A percentile compares a stretch with the other conserved stretches of the same genome.
Evolutionary conservation across 345 rosid genomes (phyloP).

Genomic region (Microcos paniculata): DNA sequence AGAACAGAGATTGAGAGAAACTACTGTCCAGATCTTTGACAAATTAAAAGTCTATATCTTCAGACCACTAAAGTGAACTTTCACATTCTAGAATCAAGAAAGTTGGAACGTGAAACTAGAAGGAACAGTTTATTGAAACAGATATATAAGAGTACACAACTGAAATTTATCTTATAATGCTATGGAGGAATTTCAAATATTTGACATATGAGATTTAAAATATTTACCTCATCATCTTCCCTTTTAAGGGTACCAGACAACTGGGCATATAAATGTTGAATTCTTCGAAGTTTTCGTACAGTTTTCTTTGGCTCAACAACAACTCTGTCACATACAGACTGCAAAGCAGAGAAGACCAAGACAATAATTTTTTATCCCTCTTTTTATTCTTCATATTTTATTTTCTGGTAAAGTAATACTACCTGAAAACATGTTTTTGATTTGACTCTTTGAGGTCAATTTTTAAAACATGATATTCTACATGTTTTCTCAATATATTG

Average conservation of each 20-base stretch:
- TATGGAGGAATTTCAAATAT: neutral
- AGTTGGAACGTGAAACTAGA: neutral
- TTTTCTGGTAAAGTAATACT: neutral
- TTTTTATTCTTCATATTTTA: neutral
- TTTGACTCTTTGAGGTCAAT: neutral
- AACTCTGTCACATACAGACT: slow-evolving; percentile 67
- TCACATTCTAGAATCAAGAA: slow-evolving; percentile 1
- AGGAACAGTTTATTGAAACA: neutral
- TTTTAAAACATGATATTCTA: neutral
- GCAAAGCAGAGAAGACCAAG: slow-evolving; percentile 18
- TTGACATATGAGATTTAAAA: neutral
- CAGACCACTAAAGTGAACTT: neutral
- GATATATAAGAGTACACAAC: neutral
- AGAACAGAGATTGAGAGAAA: neutral
- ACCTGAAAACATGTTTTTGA: neutral
- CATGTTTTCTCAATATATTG: neutral
- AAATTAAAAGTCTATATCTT: neutral
- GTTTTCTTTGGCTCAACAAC: slow-evolving; percentile 65
- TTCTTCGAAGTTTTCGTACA: slow-evolving; percentile 71
- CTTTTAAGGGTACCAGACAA: slow-evolving; percentile 64
- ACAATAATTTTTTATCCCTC: neutral
- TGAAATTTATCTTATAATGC: neutral
- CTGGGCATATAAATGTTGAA: slow-evolving; percentile 78
- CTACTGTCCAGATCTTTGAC: neutral
- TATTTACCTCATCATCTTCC: slow-evolving; percentile 81